Percentiles rank a stretch among this genome's conserved stretches.
phyloP scores from a whole-genome alignment of 2,329 filamentous ascomycete species.

The Blastomyces gilchristii region DNA sequence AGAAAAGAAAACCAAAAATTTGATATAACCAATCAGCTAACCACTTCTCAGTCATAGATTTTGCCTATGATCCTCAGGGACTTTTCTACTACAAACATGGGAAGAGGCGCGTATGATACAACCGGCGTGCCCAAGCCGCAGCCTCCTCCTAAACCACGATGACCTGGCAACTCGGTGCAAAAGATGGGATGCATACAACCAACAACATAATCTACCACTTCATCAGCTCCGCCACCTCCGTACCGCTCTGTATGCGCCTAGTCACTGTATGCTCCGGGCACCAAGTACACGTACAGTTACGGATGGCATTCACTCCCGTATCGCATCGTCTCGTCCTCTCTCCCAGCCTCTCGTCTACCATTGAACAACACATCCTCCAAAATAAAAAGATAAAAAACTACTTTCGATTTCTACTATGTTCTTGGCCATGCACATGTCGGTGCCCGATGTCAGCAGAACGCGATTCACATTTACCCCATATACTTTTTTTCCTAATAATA shows the following conservation, averaged over 20 bases:
- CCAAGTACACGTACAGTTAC: background rate
- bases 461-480: conserved; percentile 2
- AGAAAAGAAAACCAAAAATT: background rate
- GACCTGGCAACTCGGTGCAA: conserved; percentile 12
- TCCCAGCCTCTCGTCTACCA: background rate
- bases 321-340: background rate
- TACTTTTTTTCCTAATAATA: conserved; percentile 4
- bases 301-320: background rate
- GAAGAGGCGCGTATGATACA: conserved; percentile 43
- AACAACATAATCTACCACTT: background rate
- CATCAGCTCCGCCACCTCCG: background rate
- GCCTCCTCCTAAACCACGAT: conserved; percentile 32
- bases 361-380: background rate
- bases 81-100: conserved; percentile 39
- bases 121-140: conserved; percentile 43
- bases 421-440: background rate
- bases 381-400: background rate
- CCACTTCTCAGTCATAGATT: conserved; percentile 20
- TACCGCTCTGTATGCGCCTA: background rate
- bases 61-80: conserved; percentile 33
- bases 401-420: background rate
- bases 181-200: conserved; percentile 7
- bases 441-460: background rate
- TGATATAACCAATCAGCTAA: background rate
- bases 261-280: background rate